A percentile compares a stretch with the other conserved stretches of the same genome.
phyloP scores from a whole-genome alignment of 805 yeast species.

The Saturnispora halmiae region DNA sequence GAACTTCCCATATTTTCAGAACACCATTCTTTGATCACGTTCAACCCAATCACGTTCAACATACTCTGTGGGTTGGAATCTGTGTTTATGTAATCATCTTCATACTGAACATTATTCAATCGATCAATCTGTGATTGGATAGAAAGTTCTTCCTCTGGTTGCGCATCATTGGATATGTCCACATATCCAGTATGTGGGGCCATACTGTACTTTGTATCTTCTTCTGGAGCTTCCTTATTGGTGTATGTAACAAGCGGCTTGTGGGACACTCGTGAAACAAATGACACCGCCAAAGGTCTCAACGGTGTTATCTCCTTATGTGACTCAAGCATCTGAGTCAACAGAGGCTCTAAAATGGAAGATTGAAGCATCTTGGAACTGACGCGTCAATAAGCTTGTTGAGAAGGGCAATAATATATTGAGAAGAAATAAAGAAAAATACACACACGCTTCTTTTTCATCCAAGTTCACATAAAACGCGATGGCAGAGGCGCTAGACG shows the following conservation, averaged over 20 bases:
- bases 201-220: too few species aligned
- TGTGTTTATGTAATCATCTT: slow-evolving; percentile 23
- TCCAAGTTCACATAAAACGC: not conserved
- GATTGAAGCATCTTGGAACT: slow-evolving; percentile 24
- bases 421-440: too few species aligned
- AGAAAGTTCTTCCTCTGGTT: too few species aligned
- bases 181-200: too few species aligned
- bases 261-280: slow-evolving; percentile 22
- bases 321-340: slow-evolving; percentile 24
- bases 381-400: not conserved
- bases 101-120: slow-evolving; percentile 14
- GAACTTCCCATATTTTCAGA: slow-evolving; percentile 4
- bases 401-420: slow-evolving; percentile 1
- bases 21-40: slow-evolving; percentile 24
- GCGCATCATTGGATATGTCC: too few species aligned
- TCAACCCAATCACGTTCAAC: slow-evolving; percentile 24
- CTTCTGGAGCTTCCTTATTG: slow-evolving; percentile 4
- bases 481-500: slow-evolving; percentile 4
- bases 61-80: slow-evolving; percentile 26
- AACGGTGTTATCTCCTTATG: slow-evolving; percentile 19
- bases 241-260: slow-evolving; percentile 27
- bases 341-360: slow-evolving; percentile 20
- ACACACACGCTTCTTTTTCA: not conserved
- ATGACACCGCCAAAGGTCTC: slow-evolving; percentile 25
- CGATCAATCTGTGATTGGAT: slow-evolving; percentile 13